Conservation (phyloP, 2,329 filamentous ascomycete genomes). For the Diaporthe humulicola region DNA sequence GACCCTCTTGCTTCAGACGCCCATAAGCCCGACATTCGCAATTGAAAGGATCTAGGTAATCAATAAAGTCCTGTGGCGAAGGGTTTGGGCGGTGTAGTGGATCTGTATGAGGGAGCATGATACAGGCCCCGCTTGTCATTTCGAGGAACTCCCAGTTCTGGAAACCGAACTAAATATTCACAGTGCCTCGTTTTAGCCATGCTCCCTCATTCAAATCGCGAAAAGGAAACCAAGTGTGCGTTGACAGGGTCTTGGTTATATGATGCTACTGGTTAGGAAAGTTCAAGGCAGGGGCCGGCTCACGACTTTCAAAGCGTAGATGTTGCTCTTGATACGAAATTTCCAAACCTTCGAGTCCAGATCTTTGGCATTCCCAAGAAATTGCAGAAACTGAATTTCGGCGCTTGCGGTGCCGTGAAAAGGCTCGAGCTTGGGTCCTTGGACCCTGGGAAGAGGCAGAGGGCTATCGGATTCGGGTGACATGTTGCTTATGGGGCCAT, state of each 20-base stretch:
- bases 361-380: background rate
- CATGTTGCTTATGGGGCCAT: background rate
- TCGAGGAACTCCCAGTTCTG: conserved; percentile 9
- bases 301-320: background rate
- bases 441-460: background rate
- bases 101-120: background rate
- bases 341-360: background rate
- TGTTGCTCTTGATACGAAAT: background rate
- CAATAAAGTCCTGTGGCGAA: conserved; percentile 3
- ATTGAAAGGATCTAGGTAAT: background rate
- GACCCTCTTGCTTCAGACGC: background rate
- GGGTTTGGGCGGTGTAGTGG: background rate
- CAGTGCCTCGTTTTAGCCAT: background rate
- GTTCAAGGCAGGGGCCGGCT: background rate
- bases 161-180: background rate
- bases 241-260: background rate
- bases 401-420: conserved; percentile 2
- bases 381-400: background rate
- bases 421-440: background rate
- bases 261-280: background rate
- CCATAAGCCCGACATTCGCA: background rate
- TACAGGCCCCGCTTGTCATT: background rate
- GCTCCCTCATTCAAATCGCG: background rate
- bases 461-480: background rate
- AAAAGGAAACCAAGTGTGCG: too few relatives aligned